Evolutionary conservation across 1,139 yeast species (phyloP).

Genomic region (Pichia sp.): DNA sequence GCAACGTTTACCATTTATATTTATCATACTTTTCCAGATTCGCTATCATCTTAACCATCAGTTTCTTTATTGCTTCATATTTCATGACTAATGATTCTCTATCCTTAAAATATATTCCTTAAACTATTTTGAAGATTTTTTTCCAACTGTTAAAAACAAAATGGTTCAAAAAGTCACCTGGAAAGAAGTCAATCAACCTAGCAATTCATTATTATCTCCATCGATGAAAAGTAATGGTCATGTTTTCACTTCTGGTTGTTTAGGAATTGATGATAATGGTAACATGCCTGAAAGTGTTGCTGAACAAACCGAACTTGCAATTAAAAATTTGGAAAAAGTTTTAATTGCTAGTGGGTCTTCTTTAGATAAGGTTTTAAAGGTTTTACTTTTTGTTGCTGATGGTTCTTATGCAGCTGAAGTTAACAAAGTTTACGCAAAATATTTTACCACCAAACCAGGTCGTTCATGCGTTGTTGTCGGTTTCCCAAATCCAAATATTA

Average conservation of each 20-base stretch:
- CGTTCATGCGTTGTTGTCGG: slow-evolving; percentile 47
- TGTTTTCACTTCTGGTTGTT: slow-evolving; percentile 43
- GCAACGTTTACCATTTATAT: too few relatives aligned
- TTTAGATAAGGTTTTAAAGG: slow-evolving; percentile 47
- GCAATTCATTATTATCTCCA: slow-evolving; percentile 32
- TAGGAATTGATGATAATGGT: slow-evolving; percentile 33
- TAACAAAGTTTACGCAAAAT: slow-evolving; percentile 42
- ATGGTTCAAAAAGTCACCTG: slow-evolving; percentile 15
- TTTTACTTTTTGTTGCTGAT: slow-evolving; percentile 44
- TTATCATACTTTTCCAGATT: too few relatives aligned
- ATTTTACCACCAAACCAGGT: slow-evolving; percentile 47
- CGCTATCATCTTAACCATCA: too few relatives aligned
- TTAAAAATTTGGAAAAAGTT: slow-evolving; percentile 39
- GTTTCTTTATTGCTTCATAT: too few relatives aligned
- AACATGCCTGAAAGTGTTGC: slow-evolving; percentile 12
- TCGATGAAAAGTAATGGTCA: slow-evolving; percentile 44
- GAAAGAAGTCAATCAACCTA: slow-evolving; percentile 13
- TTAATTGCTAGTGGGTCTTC: slow-evolving; percentile 41
- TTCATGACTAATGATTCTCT: too few relatives aligned
- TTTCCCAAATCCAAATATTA: slow-evolving; percentile 37
- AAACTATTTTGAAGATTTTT: too few relatives aligned
- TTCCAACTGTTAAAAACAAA: neutral
- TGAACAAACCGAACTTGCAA: slow-evolving; percentile 40
- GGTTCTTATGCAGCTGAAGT: slow-evolving; percentile 39
- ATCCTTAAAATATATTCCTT: too few relatives aligned